These are phyloP conservation scores for Fusarium sublunatum DNA, from an alignment of 2,329 filamentous ascomycete species.

Conservation along the genomic window DNA sequence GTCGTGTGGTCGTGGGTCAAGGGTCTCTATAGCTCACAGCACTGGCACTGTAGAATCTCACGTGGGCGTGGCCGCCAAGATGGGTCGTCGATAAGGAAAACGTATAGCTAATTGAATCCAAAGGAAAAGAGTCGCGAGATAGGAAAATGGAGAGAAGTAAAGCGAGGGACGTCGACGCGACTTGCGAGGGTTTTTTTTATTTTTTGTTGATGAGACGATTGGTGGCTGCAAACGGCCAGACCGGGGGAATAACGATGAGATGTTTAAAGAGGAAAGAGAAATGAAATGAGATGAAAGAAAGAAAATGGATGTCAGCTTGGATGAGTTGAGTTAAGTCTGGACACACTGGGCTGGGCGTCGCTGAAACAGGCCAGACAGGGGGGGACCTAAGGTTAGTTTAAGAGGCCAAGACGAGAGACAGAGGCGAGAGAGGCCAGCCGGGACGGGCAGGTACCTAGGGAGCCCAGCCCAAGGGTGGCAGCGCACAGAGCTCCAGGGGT, in stretches of 20 bases:
- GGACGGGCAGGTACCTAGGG: constrained; percentile 5
- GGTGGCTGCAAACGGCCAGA: constrained; percentile 29
- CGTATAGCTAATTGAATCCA: constrained; percentile 23
- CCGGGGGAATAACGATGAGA: constrained; percentile 24
- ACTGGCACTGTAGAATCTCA: constrained; percentile 8
- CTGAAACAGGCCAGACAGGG: constrained; percentile 37
- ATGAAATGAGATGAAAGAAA: not conserved
- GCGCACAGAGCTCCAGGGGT: constrained; percentile 31
- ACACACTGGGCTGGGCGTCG: not conserved
- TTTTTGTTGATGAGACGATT: constrained; percentile 14
- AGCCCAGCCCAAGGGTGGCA: constrained; percentile 24
- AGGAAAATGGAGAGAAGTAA: constrained; percentile 13
- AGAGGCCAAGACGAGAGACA: not conserved
- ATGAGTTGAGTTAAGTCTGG: constrained; percentile 4
- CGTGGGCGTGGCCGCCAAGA: constrained; percentile 21
- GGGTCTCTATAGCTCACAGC: constrained; percentile 11
- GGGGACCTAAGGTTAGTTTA: constrained; percentile 13
- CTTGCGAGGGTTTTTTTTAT: constrained; percentile 6
- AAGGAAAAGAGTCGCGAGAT: constrained; percentile 25
- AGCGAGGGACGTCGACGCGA: constrained; percentile 37
- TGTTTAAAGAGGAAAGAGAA: not conserved
- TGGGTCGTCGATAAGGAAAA: constrained; percentile 14
- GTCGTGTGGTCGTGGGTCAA: constrained; percentile 31
- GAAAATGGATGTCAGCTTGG: constrained; percentile 30
- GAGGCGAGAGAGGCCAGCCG: not conserved